These are phyloP conservation scores for Pholiota adiposa DNA, from an alignment of 1,284 basidiomycete genomes.

Conservation along the genomic window DNA sequence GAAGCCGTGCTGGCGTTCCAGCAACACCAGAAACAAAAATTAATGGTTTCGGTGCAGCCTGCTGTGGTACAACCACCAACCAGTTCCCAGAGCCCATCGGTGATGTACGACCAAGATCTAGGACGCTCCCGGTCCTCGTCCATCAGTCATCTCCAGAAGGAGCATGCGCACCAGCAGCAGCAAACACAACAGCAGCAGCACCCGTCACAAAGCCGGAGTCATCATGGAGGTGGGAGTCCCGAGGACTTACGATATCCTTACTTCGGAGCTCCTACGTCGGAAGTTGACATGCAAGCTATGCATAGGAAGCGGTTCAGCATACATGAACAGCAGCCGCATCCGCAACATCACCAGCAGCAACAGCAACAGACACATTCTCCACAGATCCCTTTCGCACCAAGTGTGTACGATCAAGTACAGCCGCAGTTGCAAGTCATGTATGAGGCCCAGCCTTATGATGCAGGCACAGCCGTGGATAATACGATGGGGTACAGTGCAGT, in stretches of 20 bases:
- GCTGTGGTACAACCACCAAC: background rate
- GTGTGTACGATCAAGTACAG: slow-evolving; percentile 8
- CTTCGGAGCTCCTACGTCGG: slow-evolving; percentile 7
- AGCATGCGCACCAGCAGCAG: slow-evolving; percentile 12
- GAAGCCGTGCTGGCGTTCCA: slow-evolving; percentile 19
- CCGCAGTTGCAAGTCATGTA: slow-evolving; percentile 6
- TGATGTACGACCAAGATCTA: slow-evolving; percentile 11
- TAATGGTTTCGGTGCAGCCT: background rate
- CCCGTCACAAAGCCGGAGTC: background rate
- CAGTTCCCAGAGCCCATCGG: background rate
- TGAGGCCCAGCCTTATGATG: slow-evolving; percentile 5
- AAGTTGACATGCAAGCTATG: slow-evolving; percentile 3
- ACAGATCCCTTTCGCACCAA: slow-evolving; percentile 11
- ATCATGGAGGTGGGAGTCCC: background rate
- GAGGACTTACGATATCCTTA: slow-evolving; percentile 5
- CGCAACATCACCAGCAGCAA: background rate
- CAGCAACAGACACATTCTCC: slow-evolving; percentile 15
- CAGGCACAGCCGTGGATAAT: background rate
- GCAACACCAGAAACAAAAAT: slow-evolving; percentile 19
- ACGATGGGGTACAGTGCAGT: slow-evolving; percentile 16
- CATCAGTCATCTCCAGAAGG: slow-evolving; percentile 9
- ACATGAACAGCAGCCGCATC: background rate
- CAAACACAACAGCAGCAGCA: slow-evolving; percentile 9
- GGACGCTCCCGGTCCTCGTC: slow-evolving; percentile 28
- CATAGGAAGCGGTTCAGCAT: slow-evolving; percentile 7